These are phyloP conservation scores for Trichoderma asperellum DNA, from an alignment of 2,329 filamentous ascomycete species.

Conservation along the genomic window DNA sequence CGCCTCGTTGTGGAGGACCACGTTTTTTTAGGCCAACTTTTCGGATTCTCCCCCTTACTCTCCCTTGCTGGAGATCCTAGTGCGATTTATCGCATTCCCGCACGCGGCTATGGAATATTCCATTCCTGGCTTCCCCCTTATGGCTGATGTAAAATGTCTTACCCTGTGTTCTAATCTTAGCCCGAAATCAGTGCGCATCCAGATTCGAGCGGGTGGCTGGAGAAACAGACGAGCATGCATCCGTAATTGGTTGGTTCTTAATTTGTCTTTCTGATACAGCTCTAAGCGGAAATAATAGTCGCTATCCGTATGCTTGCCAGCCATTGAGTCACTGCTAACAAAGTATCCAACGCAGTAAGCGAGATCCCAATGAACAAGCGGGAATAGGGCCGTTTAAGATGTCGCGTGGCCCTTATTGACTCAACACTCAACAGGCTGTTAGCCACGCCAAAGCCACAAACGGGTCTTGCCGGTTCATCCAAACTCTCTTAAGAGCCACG, in stretches of 20 bases:
- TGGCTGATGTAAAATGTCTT: conserved; percentile 17
- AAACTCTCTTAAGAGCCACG: conserved; percentile 2
- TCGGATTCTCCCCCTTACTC: background rate
- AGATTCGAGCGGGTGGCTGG: conserved; percentile 1
- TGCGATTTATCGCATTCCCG: background rate
- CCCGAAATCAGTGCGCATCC: background rate
- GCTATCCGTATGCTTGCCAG: background rate
- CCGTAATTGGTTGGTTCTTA: background rate
- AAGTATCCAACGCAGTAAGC: background rate
- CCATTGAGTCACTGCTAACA: background rate
- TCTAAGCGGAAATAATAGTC: background rate
- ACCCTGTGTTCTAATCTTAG: conserved; percentile 4
- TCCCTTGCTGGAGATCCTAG: background rate
- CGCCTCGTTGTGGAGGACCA: background rate
- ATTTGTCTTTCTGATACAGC: background rate
- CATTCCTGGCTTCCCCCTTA: background rate
- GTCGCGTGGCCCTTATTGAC: background rate
- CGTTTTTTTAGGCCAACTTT: background rate
- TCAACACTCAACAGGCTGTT: background rate
- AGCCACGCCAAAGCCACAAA: background rate
- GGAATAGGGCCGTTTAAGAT: background rate
- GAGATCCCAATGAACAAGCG: no score
- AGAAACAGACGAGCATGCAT: background rate
- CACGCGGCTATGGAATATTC: conserved; percentile 11
- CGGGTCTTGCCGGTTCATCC: background rate